These are phyloP conservation scores for Arxiozyma heterogenica DNA, from an alignment of 1,139 yeast species.

Conservation along the genomic window DNA sequence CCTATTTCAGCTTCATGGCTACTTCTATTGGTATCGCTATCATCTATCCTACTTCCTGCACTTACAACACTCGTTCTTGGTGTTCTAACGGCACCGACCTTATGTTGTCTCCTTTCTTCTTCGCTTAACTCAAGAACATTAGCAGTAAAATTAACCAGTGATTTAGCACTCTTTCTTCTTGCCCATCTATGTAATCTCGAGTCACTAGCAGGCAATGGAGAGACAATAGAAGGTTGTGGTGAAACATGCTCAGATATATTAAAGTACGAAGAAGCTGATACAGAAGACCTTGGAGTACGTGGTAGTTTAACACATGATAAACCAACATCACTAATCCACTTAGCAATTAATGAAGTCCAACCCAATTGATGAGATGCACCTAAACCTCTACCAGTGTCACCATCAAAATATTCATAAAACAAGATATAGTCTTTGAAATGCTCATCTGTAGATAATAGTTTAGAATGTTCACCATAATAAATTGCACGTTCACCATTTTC, in stretches of 20 bases:
- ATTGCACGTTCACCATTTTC: slow-evolving; percentile 66
- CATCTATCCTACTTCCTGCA: slow-evolving; percentile 9
- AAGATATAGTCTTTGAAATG: slow-evolving; percentile 69
- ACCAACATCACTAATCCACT: slow-evolving; percentile 90
- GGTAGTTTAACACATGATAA: slow-evolving; percentile 49
- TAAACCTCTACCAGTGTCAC: slow-evolving; percentile 89
- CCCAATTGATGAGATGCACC: slow-evolving; percentile 97
- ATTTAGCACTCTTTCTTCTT: slow-evolving; percentile 65
- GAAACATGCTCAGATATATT: slow-evolving; percentile 4
- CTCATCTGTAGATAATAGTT: slow-evolving; percentile 57
- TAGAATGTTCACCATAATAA: slow-evolving; percentile 52
- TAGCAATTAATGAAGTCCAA: slow-evolving; percentile 92
- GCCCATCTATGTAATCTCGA: slow-evolving; percentile 32
- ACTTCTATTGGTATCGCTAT: background rate
- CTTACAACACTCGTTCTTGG: slow-evolving; percentile 20
- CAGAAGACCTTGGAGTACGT: slow-evolving; percentile 36
- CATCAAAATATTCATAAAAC: slow-evolving; percentile 87
- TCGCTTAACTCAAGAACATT: slow-evolving; percentile 57
- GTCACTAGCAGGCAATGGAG: slow-evolving; percentile 8
- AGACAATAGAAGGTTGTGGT: slow-evolving; percentile 7
- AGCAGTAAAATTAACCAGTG: slow-evolving; percentile 57
- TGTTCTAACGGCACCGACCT: slow-evolving; percentile 20
- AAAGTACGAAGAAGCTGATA: slow-evolving; percentile 10
- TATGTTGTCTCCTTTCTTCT: slow-evolving; percentile 39
- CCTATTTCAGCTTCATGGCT: slow-evolving; percentile 12